Evolutionary conservation across 257 asterid genomes (phyloP).

Genomic region (Ajuga chamaepitys): DNA sequence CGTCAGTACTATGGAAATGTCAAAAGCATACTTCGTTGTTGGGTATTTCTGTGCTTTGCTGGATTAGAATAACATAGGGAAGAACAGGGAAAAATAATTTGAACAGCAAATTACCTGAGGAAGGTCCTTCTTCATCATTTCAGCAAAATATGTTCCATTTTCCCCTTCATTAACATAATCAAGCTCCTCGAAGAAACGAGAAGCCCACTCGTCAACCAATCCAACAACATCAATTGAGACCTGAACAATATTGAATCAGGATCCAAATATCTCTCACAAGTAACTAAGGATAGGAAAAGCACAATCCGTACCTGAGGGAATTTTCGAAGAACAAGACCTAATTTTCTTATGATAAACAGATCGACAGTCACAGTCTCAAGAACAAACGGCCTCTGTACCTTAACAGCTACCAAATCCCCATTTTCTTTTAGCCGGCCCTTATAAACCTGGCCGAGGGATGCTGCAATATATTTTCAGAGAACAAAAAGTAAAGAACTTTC

Average conservation of each 20-base stretch:
- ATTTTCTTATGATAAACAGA: conserved; percentile 71
- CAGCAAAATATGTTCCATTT: conserved; percentile 91
- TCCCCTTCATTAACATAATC: conserved; percentile 96
- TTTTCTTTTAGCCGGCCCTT: conserved; percentile 92
- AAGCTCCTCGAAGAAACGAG: conserved; percentile 98
- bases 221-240: conserved; percentile 92
- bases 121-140: conserved; percentile 95
- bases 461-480: conserved; percentile 44
- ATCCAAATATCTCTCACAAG: conserved; percentile 5
- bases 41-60: not conserved
- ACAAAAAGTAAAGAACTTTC: conserved; percentile 12
- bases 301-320: conserved; percentile 73
- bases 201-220: conserved; percentile 99
- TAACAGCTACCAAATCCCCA: conserved; percentile 96
- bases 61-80: not conserved
- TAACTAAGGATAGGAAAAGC: conserved; percentile 7
- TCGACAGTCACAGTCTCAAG: conserved; percentile 98
- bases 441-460: conserved; percentile 98
- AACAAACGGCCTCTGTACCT: conserved; percentile 98
- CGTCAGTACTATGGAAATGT: conserved; percentile 4
- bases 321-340: conserved; percentile 86
- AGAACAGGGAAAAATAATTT: too few relatives aligned
- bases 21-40: not conserved
- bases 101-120: conserved; percentile 61
- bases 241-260: conserved; percentile 28